A percentile compares a stretch with the other conserved stretches of the same genome.
These are phyloP conservation scores for Oidiodendron maius DNA, from an alignment of 495 filamentous ascomycete genomes.

Conservation along the genomic window DNA sequence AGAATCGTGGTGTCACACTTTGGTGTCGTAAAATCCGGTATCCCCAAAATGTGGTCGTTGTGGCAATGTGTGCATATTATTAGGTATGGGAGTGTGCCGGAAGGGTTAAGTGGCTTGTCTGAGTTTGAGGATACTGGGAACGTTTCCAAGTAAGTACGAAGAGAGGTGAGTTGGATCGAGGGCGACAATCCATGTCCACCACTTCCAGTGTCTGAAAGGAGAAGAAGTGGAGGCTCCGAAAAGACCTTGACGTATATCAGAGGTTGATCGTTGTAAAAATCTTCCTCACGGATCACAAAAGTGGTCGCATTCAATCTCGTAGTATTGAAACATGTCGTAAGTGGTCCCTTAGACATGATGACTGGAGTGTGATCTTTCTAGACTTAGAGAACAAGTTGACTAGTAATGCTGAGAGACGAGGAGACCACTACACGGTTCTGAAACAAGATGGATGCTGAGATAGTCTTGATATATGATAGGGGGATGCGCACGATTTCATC, in stretches of 20 bases:
- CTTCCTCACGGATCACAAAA: conserved; percentile 32
- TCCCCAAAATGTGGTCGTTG: conserved; percentile 35
- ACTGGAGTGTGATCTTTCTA: no score
- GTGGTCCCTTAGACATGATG: no score
- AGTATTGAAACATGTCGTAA: no score
- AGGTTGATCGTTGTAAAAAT: conserved; percentile 31
- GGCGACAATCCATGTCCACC: conserved; percentile 18
- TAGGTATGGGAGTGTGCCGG: conserved; percentile 22
- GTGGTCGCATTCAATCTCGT: conserved; percentile 32
- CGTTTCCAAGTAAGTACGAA: conserved; percentile 31
- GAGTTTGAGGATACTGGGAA: conserved; percentile 26
- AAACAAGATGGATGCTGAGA: no score
- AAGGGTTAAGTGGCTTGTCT: conserved; percentile 26
- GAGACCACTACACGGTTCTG: no score
- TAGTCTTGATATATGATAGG: no score
- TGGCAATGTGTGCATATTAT: conserved; percentile 37
- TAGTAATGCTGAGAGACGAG: no score
- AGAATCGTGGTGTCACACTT: conserved; percentile 28
- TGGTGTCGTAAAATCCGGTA: conserved; percentile 23
- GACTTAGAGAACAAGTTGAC: no score
- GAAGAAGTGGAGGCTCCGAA: conserved; percentile 16
- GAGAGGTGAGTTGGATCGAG: conserved; percentile 8
- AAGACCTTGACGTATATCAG: conserved; percentile 35
- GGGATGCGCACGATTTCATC: no score
- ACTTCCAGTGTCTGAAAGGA: conserved; percentile 33